Conservation (phyloP, 1,284 basidiomycete species). For the Cutaneotrichosporon cavernicola region DNA sequence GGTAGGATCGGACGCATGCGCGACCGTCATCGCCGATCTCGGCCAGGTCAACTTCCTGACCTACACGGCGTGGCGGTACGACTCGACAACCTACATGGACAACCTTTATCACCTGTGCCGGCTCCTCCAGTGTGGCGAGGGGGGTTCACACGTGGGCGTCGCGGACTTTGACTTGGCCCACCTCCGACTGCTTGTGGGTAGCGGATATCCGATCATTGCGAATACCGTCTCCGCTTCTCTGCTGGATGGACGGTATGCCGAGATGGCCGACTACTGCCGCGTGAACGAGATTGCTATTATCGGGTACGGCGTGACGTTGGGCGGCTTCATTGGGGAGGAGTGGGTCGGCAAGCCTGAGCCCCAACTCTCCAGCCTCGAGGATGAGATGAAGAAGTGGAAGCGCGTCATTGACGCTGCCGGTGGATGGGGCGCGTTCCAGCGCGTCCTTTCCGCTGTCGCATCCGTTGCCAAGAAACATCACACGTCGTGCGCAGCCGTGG, state of each 20-base stretch:
- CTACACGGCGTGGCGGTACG: conserved; percentile 7
- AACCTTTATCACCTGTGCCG: conserved; percentile 9
- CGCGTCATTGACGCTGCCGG: conserved; percentile 27
- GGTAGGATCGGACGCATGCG: conserved; percentile 7
- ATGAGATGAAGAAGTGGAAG: conserved; percentile 17
- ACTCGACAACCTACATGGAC: conserved; percentile 6
- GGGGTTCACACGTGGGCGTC: conserved; percentile 19
- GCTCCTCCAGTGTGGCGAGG: not conserved
- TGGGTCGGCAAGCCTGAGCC: conserved; percentile 25
- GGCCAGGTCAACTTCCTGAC: conserved; percentile 4
- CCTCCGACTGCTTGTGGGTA: conserved; percentile 21
- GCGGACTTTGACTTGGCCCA: conserved; percentile 30
- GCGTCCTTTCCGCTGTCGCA: conserved; percentile 17
- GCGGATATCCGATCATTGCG: conserved; percentile 20
- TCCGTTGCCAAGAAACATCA: conserved; percentile 20
- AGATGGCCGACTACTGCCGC: conserved; percentile 19
- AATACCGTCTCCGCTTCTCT: conserved; percentile 27
- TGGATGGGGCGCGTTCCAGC: conserved; percentile 27
- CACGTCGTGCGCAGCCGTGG: conserved; percentile 19
- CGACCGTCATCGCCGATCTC: not conserved
- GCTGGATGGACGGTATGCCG: conserved; percentile 26
- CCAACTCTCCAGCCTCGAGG: not conserved
- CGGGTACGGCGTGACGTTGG: conserved; percentile 24
- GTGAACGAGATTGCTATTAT: conserved; percentile 22
- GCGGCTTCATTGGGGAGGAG: conserved; percentile 24